A percentile compares a stretch with the other conserved stretches of the same genome.
Conservation (phyloP, 108 stramenopile species). For the Skeletonema costatum region DNA sequence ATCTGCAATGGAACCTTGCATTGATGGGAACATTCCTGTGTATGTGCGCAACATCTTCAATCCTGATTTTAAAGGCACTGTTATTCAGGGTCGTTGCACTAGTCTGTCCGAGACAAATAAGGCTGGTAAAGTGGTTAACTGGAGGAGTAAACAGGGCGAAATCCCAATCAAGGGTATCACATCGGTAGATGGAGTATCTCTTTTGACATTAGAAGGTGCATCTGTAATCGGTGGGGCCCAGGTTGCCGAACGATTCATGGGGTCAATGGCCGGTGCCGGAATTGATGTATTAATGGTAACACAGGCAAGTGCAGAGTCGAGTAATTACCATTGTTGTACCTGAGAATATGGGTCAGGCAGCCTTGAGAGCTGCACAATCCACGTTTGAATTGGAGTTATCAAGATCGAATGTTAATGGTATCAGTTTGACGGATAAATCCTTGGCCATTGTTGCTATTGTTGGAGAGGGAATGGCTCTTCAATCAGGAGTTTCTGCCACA, state of each 20-base stretch:
- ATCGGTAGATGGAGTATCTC: slow-evolving; percentile 80
- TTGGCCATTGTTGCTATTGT: slow-evolving; percentile 88
- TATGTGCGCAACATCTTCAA: slow-evolving; percentile 90
- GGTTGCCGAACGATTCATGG: slow-evolving; percentile 82
- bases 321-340: slow-evolving; percentile 83
- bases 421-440: slow-evolving; percentile 44
- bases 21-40: slow-evolving; percentile 78
- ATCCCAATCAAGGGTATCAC: slow-evolving; percentile 80
- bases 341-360: slow-evolving; percentile 65
- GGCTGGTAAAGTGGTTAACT: slow-evolving; percentile 54
- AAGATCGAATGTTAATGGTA: slow-evolving; percentile 59
- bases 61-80: slow-evolving; percentile 74
- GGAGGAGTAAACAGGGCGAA: slow-evolving; percentile 61
- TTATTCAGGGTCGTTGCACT: slow-evolving; percentile 70
- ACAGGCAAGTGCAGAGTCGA: slow-evolving; percentile 85
- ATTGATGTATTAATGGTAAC: slow-evolving; percentile 86
- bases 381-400: slow-evolving; percentile 78
- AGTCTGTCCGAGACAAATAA: slow-evolving; percentile 50
- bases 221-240: slow-evolving; percentile 85
- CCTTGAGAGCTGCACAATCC: slow-evolving; percentile 55
- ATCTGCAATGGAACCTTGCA: slow-evolving; percentile 79
- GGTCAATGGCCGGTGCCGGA: slow-evolving; percentile 68
- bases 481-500: slow-evolving; percentile 78
- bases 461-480: slow-evolving; percentile 85
- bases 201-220: slow-evolving; percentile 84